Conservation (phyloP, 257 asterid species). For the Leptodermis oblonga region DNA sequence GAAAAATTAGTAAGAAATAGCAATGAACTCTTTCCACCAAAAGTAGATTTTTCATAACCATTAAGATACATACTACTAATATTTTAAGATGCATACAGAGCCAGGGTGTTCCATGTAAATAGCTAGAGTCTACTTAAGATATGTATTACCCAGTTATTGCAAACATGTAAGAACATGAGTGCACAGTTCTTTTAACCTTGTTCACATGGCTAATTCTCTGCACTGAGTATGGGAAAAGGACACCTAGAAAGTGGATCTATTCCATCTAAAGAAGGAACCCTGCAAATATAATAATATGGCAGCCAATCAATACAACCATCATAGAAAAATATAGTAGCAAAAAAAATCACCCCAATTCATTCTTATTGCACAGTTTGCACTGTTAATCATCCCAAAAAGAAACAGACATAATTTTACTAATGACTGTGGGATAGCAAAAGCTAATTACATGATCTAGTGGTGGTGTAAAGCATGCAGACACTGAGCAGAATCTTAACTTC, state of each 20-base stretch:
- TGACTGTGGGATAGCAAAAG: constrained; percentile 37
- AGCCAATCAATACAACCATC: not conserved
- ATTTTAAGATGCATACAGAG: too few relatives aligned
- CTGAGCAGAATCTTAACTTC: constrained; percentile 73
- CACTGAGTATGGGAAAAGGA: not conserved
- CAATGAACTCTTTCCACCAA: too few relatives aligned
- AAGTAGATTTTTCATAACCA: too few relatives aligned
- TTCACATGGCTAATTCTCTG: not conserved
- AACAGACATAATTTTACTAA: constrained; percentile 16
- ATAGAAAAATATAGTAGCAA: not conserved
- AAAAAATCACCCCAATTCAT: too few relatives aligned
- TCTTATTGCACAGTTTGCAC: not conserved
- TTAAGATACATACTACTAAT: too few relatives aligned
- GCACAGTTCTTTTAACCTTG: not conserved
- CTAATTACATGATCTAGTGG: constrained; percentile 54
- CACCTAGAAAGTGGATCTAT: constrained; percentile 67
- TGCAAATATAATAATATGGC: too few relatives aligned
- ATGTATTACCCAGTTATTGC: too few relatives aligned
- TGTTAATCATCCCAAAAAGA: constrained; percentile 1
- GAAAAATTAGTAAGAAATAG: too few relatives aligned
- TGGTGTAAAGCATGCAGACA: constrained; percentile 89
- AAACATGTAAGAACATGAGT: too few relatives aligned
- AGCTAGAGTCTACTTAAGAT: too few relatives aligned
- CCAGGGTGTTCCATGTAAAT: too few relatives aligned
- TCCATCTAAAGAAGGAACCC: constrained; percentile 78